Conservation (phyloP, 352 stramenopile species). For the Phytophthora tentaculata region DNA sequence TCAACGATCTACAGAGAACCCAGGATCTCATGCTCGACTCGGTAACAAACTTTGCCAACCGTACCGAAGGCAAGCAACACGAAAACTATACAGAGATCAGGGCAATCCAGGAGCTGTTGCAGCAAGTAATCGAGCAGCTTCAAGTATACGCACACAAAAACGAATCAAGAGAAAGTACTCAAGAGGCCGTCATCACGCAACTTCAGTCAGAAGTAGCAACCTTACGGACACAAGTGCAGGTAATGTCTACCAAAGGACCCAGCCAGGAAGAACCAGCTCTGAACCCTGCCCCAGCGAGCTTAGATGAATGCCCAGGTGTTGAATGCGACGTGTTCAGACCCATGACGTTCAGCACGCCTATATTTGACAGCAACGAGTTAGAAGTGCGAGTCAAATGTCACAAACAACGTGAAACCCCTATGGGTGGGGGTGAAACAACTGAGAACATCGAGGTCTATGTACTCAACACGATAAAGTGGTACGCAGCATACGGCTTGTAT, state of each 20-base stretch:
- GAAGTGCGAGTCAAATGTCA: no score
- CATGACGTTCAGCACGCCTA: no score
- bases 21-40: not conserved
- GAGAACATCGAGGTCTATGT: no score
- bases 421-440: no score
- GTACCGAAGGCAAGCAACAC: not conserved
- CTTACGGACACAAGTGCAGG: not conserved
- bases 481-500: no score
- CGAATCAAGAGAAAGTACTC: not conserved
- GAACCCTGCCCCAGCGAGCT: no score
- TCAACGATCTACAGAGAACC: not conserved
- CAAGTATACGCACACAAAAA: not conserved
- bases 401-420: no score
- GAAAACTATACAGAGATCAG: not conserved
- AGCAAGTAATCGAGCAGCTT: not conserved
- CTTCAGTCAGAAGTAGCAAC: not conserved
- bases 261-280: no score
- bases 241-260: not conserved
- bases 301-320: no score
- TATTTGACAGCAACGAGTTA: no score
- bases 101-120: not conserved
- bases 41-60: not conserved
- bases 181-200: not conserved
- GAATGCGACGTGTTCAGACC: no score
- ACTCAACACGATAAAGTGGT: no score